Evolutionary conservation across 164 flowering plant genomes (phyloP).

Genomic region (Hamamelis virginiana): DNA sequence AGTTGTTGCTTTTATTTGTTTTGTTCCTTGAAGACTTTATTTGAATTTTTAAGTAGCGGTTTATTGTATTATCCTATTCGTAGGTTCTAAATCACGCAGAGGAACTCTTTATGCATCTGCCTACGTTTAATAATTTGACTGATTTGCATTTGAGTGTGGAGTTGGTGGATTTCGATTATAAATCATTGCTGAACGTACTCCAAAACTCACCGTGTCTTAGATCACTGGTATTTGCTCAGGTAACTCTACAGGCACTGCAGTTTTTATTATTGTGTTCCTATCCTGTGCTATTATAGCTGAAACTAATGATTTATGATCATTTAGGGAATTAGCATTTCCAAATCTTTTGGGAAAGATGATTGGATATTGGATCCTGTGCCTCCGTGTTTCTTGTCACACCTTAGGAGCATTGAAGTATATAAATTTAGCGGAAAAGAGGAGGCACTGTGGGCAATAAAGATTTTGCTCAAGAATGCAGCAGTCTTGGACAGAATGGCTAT

Average conservation of each 20-base stretch:
- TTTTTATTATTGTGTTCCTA: no score
- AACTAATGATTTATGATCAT: not conserved
- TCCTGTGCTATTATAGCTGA: not conserved
- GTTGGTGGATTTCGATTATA: not conserved
- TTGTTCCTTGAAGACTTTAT: not conserved
- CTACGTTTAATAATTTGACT: not conserved
- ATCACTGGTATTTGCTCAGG: not conserved
- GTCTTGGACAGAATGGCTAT: not conserved
- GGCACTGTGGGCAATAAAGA: not conserved
- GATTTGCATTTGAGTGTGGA: not conserved
- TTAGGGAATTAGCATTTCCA: not conserved
- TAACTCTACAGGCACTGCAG: not conserved
- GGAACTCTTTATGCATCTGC: not conserved
- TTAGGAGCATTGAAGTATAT: not conserved
- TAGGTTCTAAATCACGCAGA: not conserved
- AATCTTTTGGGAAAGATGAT: not conserved
- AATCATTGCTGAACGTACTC: not conserved
- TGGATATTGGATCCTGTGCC: not conserved
- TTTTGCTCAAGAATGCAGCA: not conserved
- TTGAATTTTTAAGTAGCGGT: not conserved
- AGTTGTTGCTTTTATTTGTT: not conserved
- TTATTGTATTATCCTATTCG: not conserved
- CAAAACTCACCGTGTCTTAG: not conserved
- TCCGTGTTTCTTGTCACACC: not conserved
- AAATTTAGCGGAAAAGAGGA: not conserved